These are phyloP conservation scores for Malassezia obtusa DNA, from an alignment of 1,284 basidiomycete genomes.

Conservation along the genomic window DNA sequence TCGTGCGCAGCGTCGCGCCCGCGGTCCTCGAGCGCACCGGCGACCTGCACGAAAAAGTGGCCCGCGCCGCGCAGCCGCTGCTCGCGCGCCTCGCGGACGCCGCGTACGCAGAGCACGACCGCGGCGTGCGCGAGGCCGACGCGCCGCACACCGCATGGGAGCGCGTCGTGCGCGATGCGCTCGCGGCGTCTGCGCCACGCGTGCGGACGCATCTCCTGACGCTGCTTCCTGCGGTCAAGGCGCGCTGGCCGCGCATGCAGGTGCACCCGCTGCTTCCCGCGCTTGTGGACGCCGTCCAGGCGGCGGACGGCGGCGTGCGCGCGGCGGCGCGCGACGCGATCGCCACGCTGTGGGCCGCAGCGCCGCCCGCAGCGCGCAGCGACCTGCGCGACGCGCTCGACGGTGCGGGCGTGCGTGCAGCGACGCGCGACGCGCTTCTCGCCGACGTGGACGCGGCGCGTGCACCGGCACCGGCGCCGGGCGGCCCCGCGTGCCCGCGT, in stretches of 20 bases:
- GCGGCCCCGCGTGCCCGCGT: neutral
- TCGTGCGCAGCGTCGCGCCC: conserved; percentile 6
- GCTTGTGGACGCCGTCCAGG: conserved; percentile 76
- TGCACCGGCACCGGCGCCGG: neutral
- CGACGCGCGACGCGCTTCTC: neutral
- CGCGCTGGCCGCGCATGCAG: conserved; percentile 55
- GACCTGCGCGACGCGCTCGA: conserved; percentile 86
- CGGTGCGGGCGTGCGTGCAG: conserved; percentile 60
- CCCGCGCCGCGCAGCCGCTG: neutral
- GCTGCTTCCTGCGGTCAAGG: conserved; percentile 22
- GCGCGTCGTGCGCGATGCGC: neutral
- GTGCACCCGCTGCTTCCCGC: conserved; percentile 69
- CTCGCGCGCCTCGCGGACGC: neutral
- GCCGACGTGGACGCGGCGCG: neutral
- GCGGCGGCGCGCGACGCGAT: conserved; percentile 71
- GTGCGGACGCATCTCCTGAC: conserved; percentile 15
- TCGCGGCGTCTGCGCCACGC: neutral
- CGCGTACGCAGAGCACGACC: neutral
- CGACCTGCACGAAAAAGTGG: neutral
- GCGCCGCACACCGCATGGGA: neutral
- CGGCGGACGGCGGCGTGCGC: conserved; percentile 78
- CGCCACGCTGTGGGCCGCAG: conserved; percentile 71
- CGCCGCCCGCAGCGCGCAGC: conserved; percentile 69
- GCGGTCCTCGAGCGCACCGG: neutral
- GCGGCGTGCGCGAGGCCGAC: conserved; percentile 7